Percentiles rank a stretch among this genome's conserved stretches.
Conservation (phyloP, 257 asterid genomes). For the Verbascum thapsus region DNA sequence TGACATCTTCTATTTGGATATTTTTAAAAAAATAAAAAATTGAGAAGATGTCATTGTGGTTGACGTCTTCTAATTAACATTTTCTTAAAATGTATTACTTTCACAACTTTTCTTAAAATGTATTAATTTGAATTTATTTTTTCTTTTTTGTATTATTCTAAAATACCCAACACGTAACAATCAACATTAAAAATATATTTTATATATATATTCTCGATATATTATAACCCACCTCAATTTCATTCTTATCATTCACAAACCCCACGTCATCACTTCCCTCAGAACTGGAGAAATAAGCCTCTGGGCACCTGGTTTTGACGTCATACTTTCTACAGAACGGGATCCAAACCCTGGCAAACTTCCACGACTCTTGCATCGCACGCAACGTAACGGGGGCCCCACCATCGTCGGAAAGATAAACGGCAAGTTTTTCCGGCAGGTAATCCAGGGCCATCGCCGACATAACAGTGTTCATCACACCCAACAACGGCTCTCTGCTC, state of each 20-base stretch:
- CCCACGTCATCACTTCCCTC: constrained; percentile 9
- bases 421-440: constrained; percentile 51
- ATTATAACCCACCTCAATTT: constrained; percentile 41
- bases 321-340: constrained; percentile 47
- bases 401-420: constrained; percentile 59
- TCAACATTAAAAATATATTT: no score
- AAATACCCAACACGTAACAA: no score
- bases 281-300: constrained; percentile 40
- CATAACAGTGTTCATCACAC: constrained; percentile 59
- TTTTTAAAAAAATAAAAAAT: no score
- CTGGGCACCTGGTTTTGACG: constrained; percentile 39
- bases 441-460: constrained; percentile 58
- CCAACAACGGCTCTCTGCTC: constrained; percentile 50
- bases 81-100: no score
- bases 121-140: background rate
- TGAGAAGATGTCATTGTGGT: no score
- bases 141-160: background rate
- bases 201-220: no score
- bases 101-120: no score
- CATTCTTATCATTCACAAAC: constrained; percentile 31
- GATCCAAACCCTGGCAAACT: constrained; percentile 46
- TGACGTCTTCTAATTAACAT: no score
- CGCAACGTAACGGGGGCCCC: constrained; percentile 41
- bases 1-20: no score
- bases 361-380: constrained; percentile 47